Evolutionary conservation across 2,329 filamentous ascomycete genomes (phyloP), one percentile per base, ranked within the genome.

Genomic region (Ascosphaera apis): DNA sequence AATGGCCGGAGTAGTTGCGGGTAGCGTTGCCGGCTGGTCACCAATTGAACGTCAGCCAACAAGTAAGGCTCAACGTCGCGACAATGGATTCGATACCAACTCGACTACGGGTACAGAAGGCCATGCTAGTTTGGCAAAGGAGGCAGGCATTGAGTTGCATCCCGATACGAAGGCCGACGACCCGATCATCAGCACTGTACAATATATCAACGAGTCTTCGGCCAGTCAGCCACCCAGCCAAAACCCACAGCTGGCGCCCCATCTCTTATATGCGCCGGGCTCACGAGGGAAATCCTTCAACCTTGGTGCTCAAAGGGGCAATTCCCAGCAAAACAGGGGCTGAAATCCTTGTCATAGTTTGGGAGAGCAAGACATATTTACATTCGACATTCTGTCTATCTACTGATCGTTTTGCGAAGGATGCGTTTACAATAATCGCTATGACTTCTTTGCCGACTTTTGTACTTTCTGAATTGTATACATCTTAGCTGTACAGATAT

Each of bases 1-100:
- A 27, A 73, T 74, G 69, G 70, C 69, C 16, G 71, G 71, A 44
- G 62, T 75, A 34, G 62, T 75, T 27, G 71, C 70, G n/a, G 70
- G 71, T 36, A 72, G 67, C 48, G 64, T 76, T 43, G 69, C 63
- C 31, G 70, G 69, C 31, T 75, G 67, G 68, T 73, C 69, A 25
- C 71, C 59, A 0, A 67, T 73, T 36, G 69, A 71, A 41, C 55
- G 64, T 37, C 41, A 47, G 4, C 28, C 39, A 15, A 42, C 44
- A 30, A 44, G 46, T 31, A 38, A 36, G 15, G 15, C 18, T 34
- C 40, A 28, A 12, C 43, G 43, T 4, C 50, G 48, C 6, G 54
- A 55, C 17, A 28, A 13, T 13, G 13, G 25, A 8, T 28, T 28
- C 25, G 25, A 13, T 9, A 45, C 45, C n/a, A 55, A 58, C 37